Percentiles rank a stretch among this genome's conserved stretches.
phyloP scores from a whole-genome alignment of 192 early-diverging fungal species.

The Entomortierella lignicola region DNA sequence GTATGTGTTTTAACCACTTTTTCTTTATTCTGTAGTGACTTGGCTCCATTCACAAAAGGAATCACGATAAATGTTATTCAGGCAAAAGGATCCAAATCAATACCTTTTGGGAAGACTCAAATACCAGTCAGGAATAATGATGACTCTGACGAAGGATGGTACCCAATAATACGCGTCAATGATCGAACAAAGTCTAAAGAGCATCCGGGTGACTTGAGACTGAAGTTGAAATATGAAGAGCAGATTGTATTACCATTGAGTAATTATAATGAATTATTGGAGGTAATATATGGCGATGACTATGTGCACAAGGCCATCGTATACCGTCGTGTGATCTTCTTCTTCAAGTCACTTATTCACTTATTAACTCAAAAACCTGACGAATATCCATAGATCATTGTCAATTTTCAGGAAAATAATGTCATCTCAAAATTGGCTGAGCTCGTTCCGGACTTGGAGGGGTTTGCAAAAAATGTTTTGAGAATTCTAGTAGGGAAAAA shows the following conservation, averaged over 20 bases:
- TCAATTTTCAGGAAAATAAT: slow-evolving; percentile 54
- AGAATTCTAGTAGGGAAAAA: slow-evolving; percentile 56
- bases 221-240: slow-evolving; percentile 56
- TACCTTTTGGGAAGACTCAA: slow-evolving; percentile 27
- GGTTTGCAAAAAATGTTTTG: slow-evolving; percentile 53
- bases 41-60: slow-evolving; percentile 31
- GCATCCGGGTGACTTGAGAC: slow-evolving; percentile 48
- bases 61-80: slow-evolving; percentile 49
- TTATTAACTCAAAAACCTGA: too few relatives aligned
- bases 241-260: slow-evolving; percentile 49
- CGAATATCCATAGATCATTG: slow-evolving; percentile 46
- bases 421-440: slow-evolving; percentile 55
- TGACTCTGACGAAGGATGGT: slow-evolving; percentile 45
- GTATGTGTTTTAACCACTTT: not conserved
- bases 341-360: too few relatives aligned
- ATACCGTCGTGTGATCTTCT: too few relatives aligned
- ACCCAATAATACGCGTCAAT: slow-evolving; percentile 37
- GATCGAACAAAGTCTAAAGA: slow-evolving; percentile 31
- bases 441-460: slow-evolving; percentile 50
- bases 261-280: slow-evolving; percentile 51
- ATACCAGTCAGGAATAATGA: slow-evolving; percentile 32
- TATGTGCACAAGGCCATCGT: too few relatives aligned
- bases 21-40: slow-evolving; percentile 10
- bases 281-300: slow-evolving; percentile 31
- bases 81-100: slow-evolving; percentile 33